Evolutionary conservation across 192 early-diverging fungal species (phyloP), one percentile per base, ranked within the genome.

Genomic region (Linnemannia exigua): DNA sequence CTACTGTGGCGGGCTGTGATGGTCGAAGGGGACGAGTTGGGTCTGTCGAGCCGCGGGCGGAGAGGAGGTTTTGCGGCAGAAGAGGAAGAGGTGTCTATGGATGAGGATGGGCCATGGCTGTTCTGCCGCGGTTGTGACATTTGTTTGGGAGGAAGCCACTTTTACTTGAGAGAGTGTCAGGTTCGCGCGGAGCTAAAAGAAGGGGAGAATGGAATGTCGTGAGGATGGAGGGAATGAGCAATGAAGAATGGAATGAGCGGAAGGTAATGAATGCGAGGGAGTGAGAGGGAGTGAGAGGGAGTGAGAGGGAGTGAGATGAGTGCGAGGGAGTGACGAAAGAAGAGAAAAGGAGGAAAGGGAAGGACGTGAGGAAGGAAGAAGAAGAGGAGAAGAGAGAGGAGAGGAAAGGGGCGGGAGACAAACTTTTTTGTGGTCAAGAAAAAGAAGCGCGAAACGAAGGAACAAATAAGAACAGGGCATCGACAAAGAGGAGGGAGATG

Each of bases 101-200:
- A 72, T 37, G 38, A 72, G 36, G 68, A n/a, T 5, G 68, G 22
- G 68, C 68, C 58, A 63, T 63, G 58, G 58, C 28, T 63, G 58
- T 63, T 63, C 58, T 63, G 58, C 31, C 28, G 58, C 58, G 25
- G 58, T 63, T 63, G 58, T 63, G 58, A 63, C 58, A 63, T 63
- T 61, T 63, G 44, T 31, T 33, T 28, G 17, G 54, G 54, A 38
- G 22, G 22, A 22, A 2, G 15, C 25, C 20, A 6, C 33, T 41
- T 38, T 68, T 68, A 20, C 3, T 28, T 69, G 17, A 11, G 19
- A n/a, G 16, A 11, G 37, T 38, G 67, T 69, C 37, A 35, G 3
- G 41, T 44, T 41, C 36, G 72, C 38, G 36, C 3, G 19, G 19
- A 20, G 33, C 22, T 33, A 51, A 17, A 28, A 5, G 22, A 25